These are phyloP conservation scores for Pholiota adiposa DNA, from an alignment of 1,284 basidiomycete genomes.

Conservation along the genomic window DNA sequence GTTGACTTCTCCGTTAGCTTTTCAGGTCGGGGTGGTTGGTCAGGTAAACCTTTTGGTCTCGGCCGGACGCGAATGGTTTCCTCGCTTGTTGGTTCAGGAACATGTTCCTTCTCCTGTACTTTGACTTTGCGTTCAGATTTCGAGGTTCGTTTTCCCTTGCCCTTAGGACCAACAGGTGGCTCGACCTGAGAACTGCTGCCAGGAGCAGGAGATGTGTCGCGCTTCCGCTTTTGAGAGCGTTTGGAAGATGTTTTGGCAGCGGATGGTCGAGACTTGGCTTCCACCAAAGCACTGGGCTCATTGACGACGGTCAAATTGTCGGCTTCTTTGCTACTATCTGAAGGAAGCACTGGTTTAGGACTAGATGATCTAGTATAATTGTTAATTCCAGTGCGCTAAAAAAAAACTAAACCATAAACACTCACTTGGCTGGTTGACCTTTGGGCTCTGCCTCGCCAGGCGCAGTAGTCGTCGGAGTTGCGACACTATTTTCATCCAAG, in stretches of 20 bases:
- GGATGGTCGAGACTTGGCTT: background rate
- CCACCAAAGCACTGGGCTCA: background rate
- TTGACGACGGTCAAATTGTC: background rate
- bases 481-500: background rate
- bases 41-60: constrained; percentile 15
- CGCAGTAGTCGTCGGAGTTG: background rate
- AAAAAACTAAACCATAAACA: background rate
- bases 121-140: constrained; percentile 25
- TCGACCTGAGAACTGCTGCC: background rate
- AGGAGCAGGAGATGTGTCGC: constrained; percentile 19
- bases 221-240: constrained; percentile 27
- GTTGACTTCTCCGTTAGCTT: constrained; percentile 23
- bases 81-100: constrained; percentile 13
- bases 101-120: constrained; percentile 20
- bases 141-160: constrained; percentile 14
- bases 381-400: background rate
- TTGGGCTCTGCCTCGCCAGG: background rate
- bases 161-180: constrained; percentile 19
- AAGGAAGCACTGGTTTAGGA: background rate
- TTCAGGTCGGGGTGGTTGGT: constrained; percentile 11
- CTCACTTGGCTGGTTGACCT: background rate
- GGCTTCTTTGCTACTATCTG: background rate
- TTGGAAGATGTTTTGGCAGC: constrained; percentile 4
- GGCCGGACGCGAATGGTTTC: constrained; percentile 28
- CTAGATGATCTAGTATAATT: background rate